Evolutionary conservation across 805 yeast species (phyloP), one percentile per base, ranked within the genome.

Genomic region (Candida chilensis): DNA sequence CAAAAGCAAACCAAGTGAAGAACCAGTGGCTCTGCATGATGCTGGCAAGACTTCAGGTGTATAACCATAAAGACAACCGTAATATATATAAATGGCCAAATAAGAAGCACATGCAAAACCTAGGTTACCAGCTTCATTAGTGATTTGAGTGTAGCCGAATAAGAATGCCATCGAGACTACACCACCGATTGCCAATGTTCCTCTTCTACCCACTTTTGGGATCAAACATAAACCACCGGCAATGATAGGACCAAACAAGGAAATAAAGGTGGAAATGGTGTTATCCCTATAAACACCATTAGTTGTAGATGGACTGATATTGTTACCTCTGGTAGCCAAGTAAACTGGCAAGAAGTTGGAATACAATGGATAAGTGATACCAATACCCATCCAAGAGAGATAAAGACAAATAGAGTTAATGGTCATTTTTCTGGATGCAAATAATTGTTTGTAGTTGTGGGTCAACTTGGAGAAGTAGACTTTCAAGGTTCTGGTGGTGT

Each of bases 21-120:
- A 67, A 27, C 78, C 83, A 2, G 83, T 75, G 11, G 77, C 76
- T 47, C 73, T 52, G 13, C 64, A 60, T 30, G 56, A 48, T 1
- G 71, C 52, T 24, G 77, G 77, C 48, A 77, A 64, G 16, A 72
- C 69, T 44, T 77, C 81, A 0, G 83, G 84, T 3, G 82, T 74
- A 44, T 73, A 75, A 4, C 82, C 83, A 42, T 74, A 77, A 14
- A 77, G 50, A 15, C 71, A 67, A 4, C 76, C 79, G 45, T 71
- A 75, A 44, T 71, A 71, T 33, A 73, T 57, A 47, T 64, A 58
- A 34, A 64, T 42, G 33, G 59, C 57, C 44, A 65, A 49, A 36
- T 69, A 72, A 13, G 78, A 71, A 38, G 43, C 21, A 32, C 65
- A 60, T 33, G 50, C 58, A 64, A 64, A 60, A n/a, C 53, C 65